Conservation (phyloP, 805 yeast species). For the Saccharomycopsis fodiens region DNA sequence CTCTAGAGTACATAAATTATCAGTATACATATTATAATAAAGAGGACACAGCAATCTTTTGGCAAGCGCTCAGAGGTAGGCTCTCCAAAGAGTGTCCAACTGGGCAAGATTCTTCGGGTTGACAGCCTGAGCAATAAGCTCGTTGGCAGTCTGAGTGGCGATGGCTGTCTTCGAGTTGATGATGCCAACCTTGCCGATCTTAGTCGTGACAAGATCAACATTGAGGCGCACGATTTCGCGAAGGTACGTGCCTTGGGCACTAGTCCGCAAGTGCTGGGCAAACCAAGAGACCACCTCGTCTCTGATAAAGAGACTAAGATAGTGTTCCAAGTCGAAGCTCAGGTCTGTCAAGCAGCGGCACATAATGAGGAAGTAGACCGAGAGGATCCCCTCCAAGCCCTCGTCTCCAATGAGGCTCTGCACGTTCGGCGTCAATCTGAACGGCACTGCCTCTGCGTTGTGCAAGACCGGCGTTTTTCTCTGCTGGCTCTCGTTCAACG, state of each 20-base stretch:
- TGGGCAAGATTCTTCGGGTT: constrained; percentile 90
- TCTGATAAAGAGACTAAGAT: constrained; percentile 82
- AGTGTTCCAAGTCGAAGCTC: constrained; percentile 84
- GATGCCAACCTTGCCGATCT: constrained; percentile 37
- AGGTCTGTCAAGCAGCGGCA: constrained; percentile 87
- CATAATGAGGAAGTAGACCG: constrained; percentile 75
- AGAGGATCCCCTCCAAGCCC: constrained; percentile 82
- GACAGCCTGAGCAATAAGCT: constrained; percentile 88
- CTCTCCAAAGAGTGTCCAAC: constrained; percentile 78
- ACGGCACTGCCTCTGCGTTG: constrained; percentile 92
- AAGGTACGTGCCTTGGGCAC: constrained; percentile 57
- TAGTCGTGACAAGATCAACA: constrained; percentile 75
- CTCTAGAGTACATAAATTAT: too few species aligned
- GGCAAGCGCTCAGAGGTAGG: constrained; percentile 17
- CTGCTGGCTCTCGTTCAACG: constrained; percentile 2
- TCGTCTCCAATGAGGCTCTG: constrained; percentile 91
- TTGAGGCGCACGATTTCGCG: constrained; percentile 83
- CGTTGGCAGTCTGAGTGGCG: constrained; percentile 84
- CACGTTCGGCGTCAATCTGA: constrained; percentile 91
- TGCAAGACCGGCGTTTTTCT: constrained; percentile 64
- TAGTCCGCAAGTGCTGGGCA: constrained; percentile 43
- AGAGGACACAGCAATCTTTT: too few species aligned
- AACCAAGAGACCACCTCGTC: constrained; percentile 95
- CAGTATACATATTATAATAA: too few species aligned
- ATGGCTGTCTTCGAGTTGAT: constrained; percentile 36